Conservation (phyloP, 2,329 filamentous ascomycete genomes). For the Alternaria brassicae region DNA sequence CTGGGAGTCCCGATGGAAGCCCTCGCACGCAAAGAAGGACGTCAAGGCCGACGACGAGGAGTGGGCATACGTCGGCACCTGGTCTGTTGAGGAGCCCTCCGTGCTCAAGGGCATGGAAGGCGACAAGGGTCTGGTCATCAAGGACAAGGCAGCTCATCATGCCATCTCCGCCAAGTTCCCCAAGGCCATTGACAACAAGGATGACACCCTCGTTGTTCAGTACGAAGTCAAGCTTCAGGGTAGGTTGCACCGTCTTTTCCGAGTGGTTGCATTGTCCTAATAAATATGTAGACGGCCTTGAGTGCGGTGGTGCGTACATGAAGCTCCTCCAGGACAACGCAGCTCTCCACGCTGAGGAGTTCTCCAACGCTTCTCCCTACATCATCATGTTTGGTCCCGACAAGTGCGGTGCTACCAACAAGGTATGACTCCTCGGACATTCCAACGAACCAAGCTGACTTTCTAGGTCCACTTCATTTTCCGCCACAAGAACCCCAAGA, state of each 20-base stretch:
- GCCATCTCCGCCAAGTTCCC: slow-evolving; percentile 99
- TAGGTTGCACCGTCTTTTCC: slow-evolving; percentile 64
- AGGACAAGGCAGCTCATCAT: slow-evolving; percentile 97
- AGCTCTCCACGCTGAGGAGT: slow-evolving; percentile 95
- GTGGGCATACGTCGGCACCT: slow-evolving; percentile 97
- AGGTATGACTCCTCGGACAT: slow-evolving; percentile 64
- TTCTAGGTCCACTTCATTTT: slow-evolving; percentile 85
- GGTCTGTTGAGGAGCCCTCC: slow-evolving; percentile 92
- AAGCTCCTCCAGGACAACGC: slow-evolving; percentile 99
- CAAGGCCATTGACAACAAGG: slow-evolving; percentile 96
- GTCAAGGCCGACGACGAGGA: slow-evolving; percentile 78
- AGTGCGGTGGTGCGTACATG: slow-evolving; percentile 98
- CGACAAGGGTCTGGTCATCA: slow-evolving; percentile 96
- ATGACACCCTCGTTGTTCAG: slow-evolving; percentile 94
- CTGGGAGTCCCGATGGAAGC: slow-evolving; percentile 93
- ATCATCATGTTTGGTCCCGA: slow-evolving; percentile 99
- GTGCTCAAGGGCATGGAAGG: slow-evolving; percentile 91
- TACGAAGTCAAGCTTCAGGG: slow-evolving; percentile 99
- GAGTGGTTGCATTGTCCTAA: slow-evolving; percentile 28
- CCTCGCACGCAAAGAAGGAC: slow-evolving; percentile 96
- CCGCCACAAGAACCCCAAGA: slow-evolving; percentile 99
- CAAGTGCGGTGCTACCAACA: slow-evolving; percentile 99
- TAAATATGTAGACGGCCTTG: slow-evolving; percentile 75
- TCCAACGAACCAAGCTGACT: slow-evolving; percentile 27
- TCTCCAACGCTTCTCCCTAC: slow-evolving; percentile 95